Evolutionary conservation across 2,329 filamentous ascomycete species (phyloP).

Genomic region (Mycosphaerella arachidis): DNA sequence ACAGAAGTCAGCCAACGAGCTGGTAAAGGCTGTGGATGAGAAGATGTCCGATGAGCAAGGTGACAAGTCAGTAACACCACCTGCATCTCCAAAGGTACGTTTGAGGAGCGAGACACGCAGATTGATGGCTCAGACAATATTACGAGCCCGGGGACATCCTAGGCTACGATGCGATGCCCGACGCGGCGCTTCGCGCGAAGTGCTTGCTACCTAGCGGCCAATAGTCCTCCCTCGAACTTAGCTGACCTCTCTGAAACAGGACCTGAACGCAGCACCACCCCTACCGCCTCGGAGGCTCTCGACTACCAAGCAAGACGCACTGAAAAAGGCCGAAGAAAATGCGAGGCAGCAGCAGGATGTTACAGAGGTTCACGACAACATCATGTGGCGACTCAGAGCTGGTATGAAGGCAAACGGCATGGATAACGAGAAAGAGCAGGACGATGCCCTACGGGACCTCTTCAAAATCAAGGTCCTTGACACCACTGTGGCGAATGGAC

Average conservation of each 20-base stretch:
- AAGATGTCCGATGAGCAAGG: constrained; percentile 16
- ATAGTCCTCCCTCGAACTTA: too few relatives aligned
- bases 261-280: constrained; percentile 44
- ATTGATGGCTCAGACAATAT: too few relatives aligned
- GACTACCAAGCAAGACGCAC: constrained; percentile 19
- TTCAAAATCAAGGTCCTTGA: constrained; percentile 26
- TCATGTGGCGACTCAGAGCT: constrained; percentile 84
- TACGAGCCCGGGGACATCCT: too few relatives aligned
- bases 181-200: too few relatives aligned
- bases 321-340: constrained; percentile 53
- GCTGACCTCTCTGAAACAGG: constrained; percentile 12
- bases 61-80: constrained; percentile 28
- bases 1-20: constrained; percentile 2
- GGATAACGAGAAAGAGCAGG: constrained; percentile 66
- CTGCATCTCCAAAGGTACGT: constrained; percentile 15
- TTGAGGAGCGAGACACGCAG: too few relatives aligned
- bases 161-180: too few relatives aligned
- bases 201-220: too few relatives aligned
- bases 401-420: constrained; percentile 70
- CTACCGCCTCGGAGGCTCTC: constrained; percentile 41
- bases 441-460: constrained; percentile 50
- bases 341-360: constrained; percentile 78
- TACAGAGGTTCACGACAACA: constrained; percentile 89
- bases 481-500: constrained; percentile 19
- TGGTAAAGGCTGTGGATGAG: constrained; percentile 16